Evolutionary conservation across 306 rosid species (phyloP).

Genomic region (Fragaria nilgerrensis): DNA sequence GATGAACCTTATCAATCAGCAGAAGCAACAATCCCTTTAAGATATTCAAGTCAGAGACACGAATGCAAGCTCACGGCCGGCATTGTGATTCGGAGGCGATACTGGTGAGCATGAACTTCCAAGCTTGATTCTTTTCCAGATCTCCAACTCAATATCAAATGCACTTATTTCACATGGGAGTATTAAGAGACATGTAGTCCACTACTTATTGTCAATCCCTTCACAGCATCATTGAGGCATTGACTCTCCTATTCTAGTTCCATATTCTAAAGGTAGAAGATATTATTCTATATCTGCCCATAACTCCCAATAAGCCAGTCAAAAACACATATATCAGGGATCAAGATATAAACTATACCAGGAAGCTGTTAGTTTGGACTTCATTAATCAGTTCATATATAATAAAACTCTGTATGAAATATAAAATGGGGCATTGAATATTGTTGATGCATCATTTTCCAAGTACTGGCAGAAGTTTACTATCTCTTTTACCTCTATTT

Average conservation of each 20-base stretch:
- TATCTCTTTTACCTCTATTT: neutral
- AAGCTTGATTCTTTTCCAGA: constrained; percentile 4
- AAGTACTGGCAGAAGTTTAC: neutral
- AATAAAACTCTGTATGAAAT: neutral
- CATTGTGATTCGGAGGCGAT: neutral
- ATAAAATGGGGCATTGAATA: neutral
- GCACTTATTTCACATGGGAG: constrained; percentile 5
- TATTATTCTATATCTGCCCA: neutral
- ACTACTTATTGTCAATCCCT: constrained; percentile 23
- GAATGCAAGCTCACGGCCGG: neutral
- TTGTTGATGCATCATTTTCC: constrained; percentile 11
- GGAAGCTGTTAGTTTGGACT: constrained; percentile 5
- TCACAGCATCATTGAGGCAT: neutral
- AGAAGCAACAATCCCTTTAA: neutral
- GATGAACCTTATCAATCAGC: neutral
- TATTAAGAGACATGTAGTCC: constrained; percentile 31
- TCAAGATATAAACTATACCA: neutral
- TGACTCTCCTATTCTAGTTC: neutral
- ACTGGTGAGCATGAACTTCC: constrained; percentile 9
- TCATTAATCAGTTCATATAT: neutral
- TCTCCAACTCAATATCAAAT: constrained; percentile 21
- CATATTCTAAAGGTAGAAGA: neutral
- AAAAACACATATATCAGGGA: neutral
- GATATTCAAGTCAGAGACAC: neutral
- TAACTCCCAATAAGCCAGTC: neutral